Base-by-base conservation (phyloP, 2,329 filamentous ascomycete genomes). In the Colletotrichum tropicicola region DNA sequence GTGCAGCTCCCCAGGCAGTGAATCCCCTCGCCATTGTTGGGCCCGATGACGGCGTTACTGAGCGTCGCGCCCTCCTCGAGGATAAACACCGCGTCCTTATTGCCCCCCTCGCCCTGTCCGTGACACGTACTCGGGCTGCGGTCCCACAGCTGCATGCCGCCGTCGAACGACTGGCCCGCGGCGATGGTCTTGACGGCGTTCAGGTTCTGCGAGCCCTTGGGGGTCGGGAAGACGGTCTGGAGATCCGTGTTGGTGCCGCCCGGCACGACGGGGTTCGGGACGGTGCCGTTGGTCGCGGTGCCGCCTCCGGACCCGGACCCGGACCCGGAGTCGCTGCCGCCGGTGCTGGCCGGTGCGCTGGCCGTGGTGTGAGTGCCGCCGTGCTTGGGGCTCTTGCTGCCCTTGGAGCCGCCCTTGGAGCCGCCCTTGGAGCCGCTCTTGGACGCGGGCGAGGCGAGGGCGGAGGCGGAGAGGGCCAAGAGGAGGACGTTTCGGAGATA, bases 31-130 rank as follows among this genome's bases (percentile, higher is more conserved):
- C 71, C 72, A 47, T 83, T 80, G 65, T 82, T 73, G 10, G 74
- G 71, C 19, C 81, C 81, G 8, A 83, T 83, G 49, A 83, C 78
- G 13, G 79, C 81, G 57, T 83, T 83, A 44, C 72, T 74, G 27
- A 83, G 72, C 1, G 75, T 82, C 2, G 80, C 81, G 4, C 81
- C 81, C 0, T 78, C 69, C 48, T 75, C 70, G 19, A 82, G 75
- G 27, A 80, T 71, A 60, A 82, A 82, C 35, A 82, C 78, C 4
- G 79, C 78, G 28, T 84, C 80, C 37, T 60, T 60, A 41, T 21
- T 71, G 68, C 74, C 75, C 57, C 82, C 82, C 72, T 84, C 82
- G 9, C 66, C 59, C 70, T 84, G 72, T 1, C 70, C 79, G n/a
- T 68, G 75, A 72, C 82, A 85, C 21, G 60, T 63, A 35, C 71